Evolutionary conservation across 1,139 yeast genomes (phyloP).

Genomic region (Lodderomyces oxycetoniae): DNA sequence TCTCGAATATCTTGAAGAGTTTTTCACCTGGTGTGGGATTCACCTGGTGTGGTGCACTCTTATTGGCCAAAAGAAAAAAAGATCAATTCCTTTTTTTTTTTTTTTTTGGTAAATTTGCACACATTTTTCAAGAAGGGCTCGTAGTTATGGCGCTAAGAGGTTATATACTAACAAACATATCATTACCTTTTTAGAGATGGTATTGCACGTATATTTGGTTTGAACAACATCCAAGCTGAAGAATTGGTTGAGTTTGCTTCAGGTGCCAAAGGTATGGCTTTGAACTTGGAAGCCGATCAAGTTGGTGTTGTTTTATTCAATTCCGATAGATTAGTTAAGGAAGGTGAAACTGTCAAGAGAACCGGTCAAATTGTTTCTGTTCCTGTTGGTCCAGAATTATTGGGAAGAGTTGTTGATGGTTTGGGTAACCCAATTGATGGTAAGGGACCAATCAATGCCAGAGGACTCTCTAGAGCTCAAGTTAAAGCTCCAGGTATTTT

Average conservation of each 20-base stretch:
- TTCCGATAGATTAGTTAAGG: slow-evolving; percentile 97
- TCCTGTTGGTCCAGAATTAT: slow-evolving; percentile 96
- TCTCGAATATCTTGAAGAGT: too few species aligned
- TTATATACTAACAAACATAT: slow-evolving; percentile 24
- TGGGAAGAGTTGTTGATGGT: slow-evolving; percentile 99
- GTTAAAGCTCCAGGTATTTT: slow-evolving; percentile 99
- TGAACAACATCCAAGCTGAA: slow-evolving; percentile 99
- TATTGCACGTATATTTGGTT: slow-evolving; percentile 99
- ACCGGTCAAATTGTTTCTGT: slow-evolving; percentile 99
- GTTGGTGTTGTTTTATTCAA: slow-evolving; percentile 99
- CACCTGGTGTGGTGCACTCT: slow-evolving; percentile 4
- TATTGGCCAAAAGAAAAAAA: slow-evolving; percentile 5
- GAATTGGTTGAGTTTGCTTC: slow-evolving; percentile 99
- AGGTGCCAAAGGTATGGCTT: slow-evolving; percentile 99
- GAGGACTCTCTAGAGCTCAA: slow-evolving; percentile 89
- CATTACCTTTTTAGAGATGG: slow-evolving; percentile 75
- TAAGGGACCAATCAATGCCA: slow-evolving; percentile 95
- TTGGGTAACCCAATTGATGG: slow-evolving; percentile 99
- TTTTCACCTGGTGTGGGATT: slow-evolving; percentile 1
- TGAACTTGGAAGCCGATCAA: slow-evolving; percentile 99
- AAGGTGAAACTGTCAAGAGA: slow-evolving; percentile 99
- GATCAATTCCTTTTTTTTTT: slow-evolving; percentile 4
- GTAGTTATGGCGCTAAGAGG: too few species aligned
- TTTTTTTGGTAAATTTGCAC: not conserved
- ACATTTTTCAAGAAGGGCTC: not conserved